Conservation (phyloP, 2,329 filamentous ascomycete genomes). For the Colletotrichum aenigma region DNA sequence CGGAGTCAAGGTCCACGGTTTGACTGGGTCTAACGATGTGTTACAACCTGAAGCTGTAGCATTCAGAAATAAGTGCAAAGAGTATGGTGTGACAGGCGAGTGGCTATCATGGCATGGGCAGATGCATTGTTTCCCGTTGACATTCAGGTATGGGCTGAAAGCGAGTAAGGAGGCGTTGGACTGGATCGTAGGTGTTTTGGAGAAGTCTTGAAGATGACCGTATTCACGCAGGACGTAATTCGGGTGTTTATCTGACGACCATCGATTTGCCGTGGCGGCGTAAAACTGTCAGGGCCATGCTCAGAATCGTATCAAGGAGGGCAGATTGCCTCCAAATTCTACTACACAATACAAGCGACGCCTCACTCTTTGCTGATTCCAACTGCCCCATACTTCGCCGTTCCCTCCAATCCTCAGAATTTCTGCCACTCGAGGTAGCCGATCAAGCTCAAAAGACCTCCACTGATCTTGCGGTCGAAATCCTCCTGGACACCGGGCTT, state of each 20-base stretch:
- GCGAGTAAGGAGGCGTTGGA: slow-evolving; percentile 50
- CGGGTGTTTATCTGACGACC: rapidly evolving
- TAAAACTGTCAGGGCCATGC: rapidly evolving
- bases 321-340: background rate
- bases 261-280: background rate
- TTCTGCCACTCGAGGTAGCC: background rate
- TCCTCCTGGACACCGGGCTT: background rate
- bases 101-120: slow-evolving; percentile 65
- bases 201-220: background rate
- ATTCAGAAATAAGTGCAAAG: slow-evolving; percentile 49
- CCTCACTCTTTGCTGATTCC: rapidly evolving
- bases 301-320: background rate
- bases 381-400: rapidly evolving
- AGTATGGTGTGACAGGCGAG: slow-evolving; percentile 48
- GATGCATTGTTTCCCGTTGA: slow-evolving; percentile 64
- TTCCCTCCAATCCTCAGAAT: background rate
- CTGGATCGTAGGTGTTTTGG: slow-evolving; percentile 43
- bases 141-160: slow-evolving; percentile 48
- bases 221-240: rapidly evolving
- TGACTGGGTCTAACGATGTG: slow-evolving; percentile 57
- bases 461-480: background rate
- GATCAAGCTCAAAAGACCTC: background rate
- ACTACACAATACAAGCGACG: rapidly evolving
- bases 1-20: slow-evolving; percentile 53
- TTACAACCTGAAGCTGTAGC: slow-evolving; percentile 54